Evolutionary conservation across 2,329 filamentous ascomycete species (phyloP), one percentile per base, ranked within the genome.

Genomic region (Coniella vitis): DNA sequence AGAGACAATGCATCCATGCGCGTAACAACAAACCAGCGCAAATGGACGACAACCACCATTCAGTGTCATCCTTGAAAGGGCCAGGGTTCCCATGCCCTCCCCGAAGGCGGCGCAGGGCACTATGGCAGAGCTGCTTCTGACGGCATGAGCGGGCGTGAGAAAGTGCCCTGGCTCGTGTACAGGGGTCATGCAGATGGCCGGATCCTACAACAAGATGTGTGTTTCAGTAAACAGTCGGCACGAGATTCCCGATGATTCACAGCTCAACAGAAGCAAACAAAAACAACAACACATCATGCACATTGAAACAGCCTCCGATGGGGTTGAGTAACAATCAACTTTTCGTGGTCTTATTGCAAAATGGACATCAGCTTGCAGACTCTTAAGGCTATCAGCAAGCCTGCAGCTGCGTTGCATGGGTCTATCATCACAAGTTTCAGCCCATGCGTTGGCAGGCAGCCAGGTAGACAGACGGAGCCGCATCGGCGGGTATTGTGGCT

Each of bases 391-490:
- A 19, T 13, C 38, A 31, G 22, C 21, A 47, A 35, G 45, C 29
- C 16, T 21, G 19, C 35, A 37, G 34, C 21, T 32, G 22, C 40
- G 29, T n/a, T 35, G 32, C 21, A 41, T 22, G 22, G 14, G 16
- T 31, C 34, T 42, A 29, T 37, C 38, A 31, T 43, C 22, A 19
- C 46, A 41, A 47, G 14, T 42, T 49, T 44, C 49, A 52, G 41
- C 16, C 29, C 36, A 48, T 42, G 32, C 25, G 19, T 29, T 43
- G 21, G 31, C 17, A 17, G 36, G 25, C 48, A 46, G 32, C 40
- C 17, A 35, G 29, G 25, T 47, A 35, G 36, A 19, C 41, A 32
- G 34, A 29, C 19, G 14, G 22, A 43, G 19, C 31, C 41, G 17
- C 41, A 35, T 16, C 19, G 19, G 25, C 40, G 29, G 21, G 20